Base-by-base conservation (phyloP, 371 early-diverging fungal species). In the Apophysomyces sp. region DNA sequence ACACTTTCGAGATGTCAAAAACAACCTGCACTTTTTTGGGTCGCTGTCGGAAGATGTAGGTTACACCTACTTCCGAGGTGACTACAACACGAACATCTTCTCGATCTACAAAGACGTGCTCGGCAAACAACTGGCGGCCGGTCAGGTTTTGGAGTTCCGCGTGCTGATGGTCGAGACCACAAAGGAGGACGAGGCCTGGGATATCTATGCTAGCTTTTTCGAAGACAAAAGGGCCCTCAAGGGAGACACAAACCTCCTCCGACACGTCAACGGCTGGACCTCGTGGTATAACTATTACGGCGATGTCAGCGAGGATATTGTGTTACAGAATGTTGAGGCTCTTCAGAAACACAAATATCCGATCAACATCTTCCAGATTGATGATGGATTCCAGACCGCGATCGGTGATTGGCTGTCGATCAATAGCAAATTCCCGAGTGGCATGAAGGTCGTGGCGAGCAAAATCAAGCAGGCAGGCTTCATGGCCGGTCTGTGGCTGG, bases 281-380 rank as follows among this genome's bases (percentile, higher is more conserved):
- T 82, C 83, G 1, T 86, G 86, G 86, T 86, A 86, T 30, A 72
- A 74, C 34, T 81, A 84, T 29, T 83, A 86, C 49, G 86, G 80
- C 13, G 81, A 82, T 61, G 82, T 86, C 24, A 82, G 72, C 41
- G 82, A 86, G 51, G 55, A 63, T 1, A 72, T 84, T 36, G 68
- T 84, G 5, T 56, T 76, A 12, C 71, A 81, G 28, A 84, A 86
- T 28, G 59, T 86, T 5, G 63, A 67, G 1, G 78, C 82, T 6
- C 62, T 79, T 5, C 57, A 72, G 27, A 55, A 72, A 2, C 56
- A 74, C 18, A 65, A 71, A 4, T 84, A 82, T 64, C 83, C 86
- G 1, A 83, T 81, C 58, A 71, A 82, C 44, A 80, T 84, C 7
- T 83, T 86, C 55, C 86, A 86, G 64, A 83, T 86, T 26, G 84